Conservation (phyloP, 768 basidiomycete genomes). For the Russula compacta region DNA sequence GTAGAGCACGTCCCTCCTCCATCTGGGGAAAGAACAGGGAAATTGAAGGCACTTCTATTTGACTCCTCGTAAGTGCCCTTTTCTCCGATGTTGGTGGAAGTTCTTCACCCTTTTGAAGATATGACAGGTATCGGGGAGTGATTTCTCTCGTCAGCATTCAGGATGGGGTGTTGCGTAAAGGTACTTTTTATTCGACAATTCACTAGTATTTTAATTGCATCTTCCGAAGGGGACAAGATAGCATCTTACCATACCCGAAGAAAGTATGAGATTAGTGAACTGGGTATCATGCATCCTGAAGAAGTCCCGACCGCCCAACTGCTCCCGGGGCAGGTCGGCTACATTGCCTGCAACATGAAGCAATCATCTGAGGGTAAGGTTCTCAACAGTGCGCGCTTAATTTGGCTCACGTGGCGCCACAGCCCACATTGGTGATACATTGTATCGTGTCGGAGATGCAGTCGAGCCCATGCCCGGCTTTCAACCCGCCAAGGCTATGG, state of each 20-base stretch:
- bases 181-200: conserved; percentile 29
- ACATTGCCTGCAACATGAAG: conserved; percentile 95
- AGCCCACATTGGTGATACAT: conserved; percentile 94
- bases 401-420: background rate
- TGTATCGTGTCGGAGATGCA: conserved; percentile 61
- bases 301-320: conserved; percentile 65
- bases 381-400: background rate
- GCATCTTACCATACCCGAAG: conserved; percentile 76
- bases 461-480: conserved; percentile 87
- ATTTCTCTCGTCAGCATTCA: conserved; percentile 84
- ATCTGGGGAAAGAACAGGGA: conserved; percentile 37
- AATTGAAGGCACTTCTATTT: conserved; percentile 81
- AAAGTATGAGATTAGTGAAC: conserved; percentile 79
- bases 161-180: conserved; percentile 73
- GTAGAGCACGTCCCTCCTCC: conserved; percentile 83
- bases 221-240: conserved; percentile 73
- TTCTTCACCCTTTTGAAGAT: conserved; percentile 39
- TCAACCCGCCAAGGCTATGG: conserved; percentile 91
- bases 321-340: conserved; percentile 77
- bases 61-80: conserved; percentile 68
- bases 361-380: conserved; percentile 79
- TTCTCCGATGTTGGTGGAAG: background rate
- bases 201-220: background rate
- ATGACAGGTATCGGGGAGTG: conserved; percentile 92
- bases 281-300: conserved; percentile 87